These are phyloP conservation scores for Kwoniella europaea DNA, from an alignment of 768 basidiomycete species.

Conservation along the genomic window DNA sequence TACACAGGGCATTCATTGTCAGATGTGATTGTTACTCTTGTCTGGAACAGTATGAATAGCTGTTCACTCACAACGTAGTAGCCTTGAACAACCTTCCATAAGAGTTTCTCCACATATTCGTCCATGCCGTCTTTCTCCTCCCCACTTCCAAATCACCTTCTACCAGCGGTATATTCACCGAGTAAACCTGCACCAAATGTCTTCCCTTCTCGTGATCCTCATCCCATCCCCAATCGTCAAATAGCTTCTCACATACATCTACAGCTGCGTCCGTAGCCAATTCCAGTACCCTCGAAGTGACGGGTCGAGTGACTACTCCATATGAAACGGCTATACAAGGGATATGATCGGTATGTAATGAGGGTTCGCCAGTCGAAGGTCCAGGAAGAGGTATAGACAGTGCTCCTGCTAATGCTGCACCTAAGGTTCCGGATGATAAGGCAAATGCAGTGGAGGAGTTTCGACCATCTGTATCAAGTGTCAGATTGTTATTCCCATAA, in stretches of 20 bases:
- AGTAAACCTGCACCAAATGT: constrained; percentile 64
- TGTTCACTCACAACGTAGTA: constrained; percentile 52
- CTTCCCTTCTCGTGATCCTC: constrained; percentile 42
- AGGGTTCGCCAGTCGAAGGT: constrained; percentile 29
- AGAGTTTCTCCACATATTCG: constrained; percentile 80
- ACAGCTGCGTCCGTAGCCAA: constrained; percentile 75
- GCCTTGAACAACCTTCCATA: constrained; percentile 80
- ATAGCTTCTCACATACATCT: constrained; percentile 73
- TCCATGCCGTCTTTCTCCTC: constrained; percentile 76
- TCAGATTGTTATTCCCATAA: no score
- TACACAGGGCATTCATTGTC: background rate
- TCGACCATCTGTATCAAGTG: constrained; percentile 15
- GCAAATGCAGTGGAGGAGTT: constrained; percentile 75
- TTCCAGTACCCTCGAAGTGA: constrained; percentile 65
- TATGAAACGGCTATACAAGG: constrained; percentile 89
- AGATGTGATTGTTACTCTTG: no score
- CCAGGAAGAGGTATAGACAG: constrained; percentile 59
- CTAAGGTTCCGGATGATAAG: constrained; percentile 89
- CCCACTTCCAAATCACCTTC: constrained; percentile 67
- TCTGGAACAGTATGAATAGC: no score
- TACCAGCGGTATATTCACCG: constrained; percentile 82
- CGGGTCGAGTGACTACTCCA: constrained; percentile 74
- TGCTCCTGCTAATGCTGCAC: constrained; percentile 79
- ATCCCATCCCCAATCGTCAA: constrained; percentile 83
- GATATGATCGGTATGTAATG: constrained; percentile 45